A percentile compares a stretch with the other conserved stretches of the same genome.
These are phyloP conservation scores for Scortechinia acanthostroma DNA, from an alignment of 2,329 filamentous ascomycete genomes.

Conservation along the genomic window DNA sequence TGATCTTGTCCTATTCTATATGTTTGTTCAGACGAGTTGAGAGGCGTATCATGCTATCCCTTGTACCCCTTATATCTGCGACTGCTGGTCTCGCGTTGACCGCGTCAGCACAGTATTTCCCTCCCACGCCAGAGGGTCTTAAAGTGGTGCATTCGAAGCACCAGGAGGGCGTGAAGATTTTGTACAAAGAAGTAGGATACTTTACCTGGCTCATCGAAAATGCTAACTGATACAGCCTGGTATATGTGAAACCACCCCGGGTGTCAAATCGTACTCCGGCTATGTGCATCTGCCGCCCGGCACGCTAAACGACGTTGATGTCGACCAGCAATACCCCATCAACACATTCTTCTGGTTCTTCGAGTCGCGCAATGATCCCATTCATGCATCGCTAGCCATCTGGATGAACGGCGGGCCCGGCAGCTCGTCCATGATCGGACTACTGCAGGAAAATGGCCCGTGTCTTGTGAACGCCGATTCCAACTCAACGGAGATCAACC, in stretches of 20 bases:
- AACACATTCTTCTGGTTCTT: conserved; percentile 65
- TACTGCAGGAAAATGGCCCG: conserved; percentile 40
- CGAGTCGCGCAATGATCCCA: conserved; percentile 40
- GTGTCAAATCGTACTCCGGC: conserved; percentile 48
- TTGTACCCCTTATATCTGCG: no score
- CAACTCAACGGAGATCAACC: conserved; percentile 40
- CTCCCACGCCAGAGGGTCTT: conserved; percentile 5
- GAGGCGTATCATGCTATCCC: no score
- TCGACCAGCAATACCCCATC: conserved; percentile 34
- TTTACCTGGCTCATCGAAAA: background rate
- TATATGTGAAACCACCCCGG: conserved; percentile 47
- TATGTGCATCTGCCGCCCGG: conserved; percentile 47
- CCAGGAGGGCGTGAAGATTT: conserved; percentile 7
- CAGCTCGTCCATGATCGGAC: conserved; percentile 43
- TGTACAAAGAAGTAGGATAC: conserved; percentile 6
- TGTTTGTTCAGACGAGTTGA: no score
- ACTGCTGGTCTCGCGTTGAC: background rate
- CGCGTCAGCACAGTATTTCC: conserved; percentile 3
- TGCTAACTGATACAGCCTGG: conserved; percentile 18
- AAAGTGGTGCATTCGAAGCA: conserved; percentile 7
- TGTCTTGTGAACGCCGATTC: conserved; percentile 42
- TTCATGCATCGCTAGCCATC: conserved; percentile 43
- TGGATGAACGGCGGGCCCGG: conserved; percentile 56
- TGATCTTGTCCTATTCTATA: no score
- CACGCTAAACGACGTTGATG: conserved; percentile 23